Percentiles rank a stretch among this genome's conserved stretches.
Evolutionary conservation across 257 asterid species (phyloP).

Genomic region (Eustoma russellianum): DNA sequence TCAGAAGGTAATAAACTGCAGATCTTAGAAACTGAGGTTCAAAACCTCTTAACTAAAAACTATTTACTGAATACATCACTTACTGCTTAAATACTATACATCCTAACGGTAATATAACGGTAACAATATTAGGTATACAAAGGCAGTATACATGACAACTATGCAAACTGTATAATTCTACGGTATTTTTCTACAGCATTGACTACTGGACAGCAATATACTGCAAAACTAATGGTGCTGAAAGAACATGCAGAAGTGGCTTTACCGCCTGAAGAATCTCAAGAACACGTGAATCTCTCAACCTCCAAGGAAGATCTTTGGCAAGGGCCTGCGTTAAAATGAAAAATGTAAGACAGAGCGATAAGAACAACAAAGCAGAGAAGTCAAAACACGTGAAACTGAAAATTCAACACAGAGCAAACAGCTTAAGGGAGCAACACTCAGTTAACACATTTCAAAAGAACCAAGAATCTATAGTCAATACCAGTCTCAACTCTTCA

Average conservation of each 20-base stretch:
- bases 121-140: too few species aligned
- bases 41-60: too few species aligned
- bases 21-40: too few species aligned
- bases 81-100: too few species aligned
- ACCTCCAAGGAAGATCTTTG: constrained; percentile 96
- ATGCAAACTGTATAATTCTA: too few species aligned
- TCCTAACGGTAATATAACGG: too few species aligned
- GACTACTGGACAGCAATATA: too few species aligned
- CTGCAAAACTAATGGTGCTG: background rate
- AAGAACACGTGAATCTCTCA: constrained; percentile 85
- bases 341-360: background rate
- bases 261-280: constrained; percentile 98
- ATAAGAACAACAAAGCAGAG: background rate
- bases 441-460: background rate
- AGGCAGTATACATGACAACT: too few species aligned
- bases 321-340: constrained; percentile 65
- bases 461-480: background rate
- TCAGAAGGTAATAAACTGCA: too few species aligned
- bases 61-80: too few species aligned
- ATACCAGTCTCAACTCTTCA: constrained; percentile 98
- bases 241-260: background rate
- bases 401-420: background rate
- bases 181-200: too few species aligned
- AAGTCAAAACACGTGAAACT: background rate
- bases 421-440: background rate